Conservation (phyloP, 2,329 filamentous ascomycete species). For the Xylariales sp. region DNA sequence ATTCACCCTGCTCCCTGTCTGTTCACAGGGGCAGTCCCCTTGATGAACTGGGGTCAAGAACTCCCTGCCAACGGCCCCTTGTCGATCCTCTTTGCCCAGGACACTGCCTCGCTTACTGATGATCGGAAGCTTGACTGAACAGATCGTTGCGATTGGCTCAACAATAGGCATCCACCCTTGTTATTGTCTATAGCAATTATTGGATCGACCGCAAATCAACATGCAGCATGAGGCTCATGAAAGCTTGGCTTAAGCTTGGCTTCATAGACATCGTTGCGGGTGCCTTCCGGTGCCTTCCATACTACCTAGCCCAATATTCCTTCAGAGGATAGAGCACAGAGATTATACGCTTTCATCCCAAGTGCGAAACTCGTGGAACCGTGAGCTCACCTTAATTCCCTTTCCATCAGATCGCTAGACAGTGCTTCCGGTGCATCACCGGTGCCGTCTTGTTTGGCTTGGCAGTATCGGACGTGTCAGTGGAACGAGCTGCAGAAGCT, state of each 20-base stretch:
- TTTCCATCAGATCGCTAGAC: not conserved
- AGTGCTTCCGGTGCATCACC: not conserved
- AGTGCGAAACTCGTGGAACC: slow-evolving; percentile 3
- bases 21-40: slow-evolving; percentile 2
- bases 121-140: slow-evolving; percentile 2
- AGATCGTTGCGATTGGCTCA: slow-evolving; percentile 5
- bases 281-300: not conserved
- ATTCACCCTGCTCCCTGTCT: not conserved
- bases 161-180: not conserved
- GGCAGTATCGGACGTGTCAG: slow-evolving; percentile 3
- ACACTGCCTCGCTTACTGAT: no score
- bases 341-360: slow-evolving; percentile 3
- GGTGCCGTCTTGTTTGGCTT: slow-evolving; percentile 7
- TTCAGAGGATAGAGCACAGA: not conserved
- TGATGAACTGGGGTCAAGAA: no score
- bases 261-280: no score
- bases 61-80: no score
- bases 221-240: no score
- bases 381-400: slow-evolving; percentile 5
- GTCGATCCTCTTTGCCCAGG: no score
- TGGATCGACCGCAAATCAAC: no score
- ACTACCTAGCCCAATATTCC: slow-evolving; percentile 4
- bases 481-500: not conserved
- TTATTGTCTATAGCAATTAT: not conserved
- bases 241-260: no score